Conservation (phyloP, 179 eudicot species). For the Vitellaria paradoxa region DNA sequence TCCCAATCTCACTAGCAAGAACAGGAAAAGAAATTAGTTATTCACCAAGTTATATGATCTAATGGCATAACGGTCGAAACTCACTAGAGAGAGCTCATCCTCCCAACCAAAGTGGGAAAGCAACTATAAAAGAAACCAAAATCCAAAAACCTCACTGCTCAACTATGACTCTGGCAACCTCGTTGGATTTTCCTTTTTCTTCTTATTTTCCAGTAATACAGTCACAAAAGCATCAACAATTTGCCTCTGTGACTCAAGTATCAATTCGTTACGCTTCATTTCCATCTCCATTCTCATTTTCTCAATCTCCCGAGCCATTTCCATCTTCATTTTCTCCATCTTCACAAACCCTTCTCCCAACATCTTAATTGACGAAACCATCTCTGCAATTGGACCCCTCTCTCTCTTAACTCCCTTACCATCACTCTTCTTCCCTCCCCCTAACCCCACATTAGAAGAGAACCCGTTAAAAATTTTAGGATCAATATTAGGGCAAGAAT, state of each 20-base stretch:
- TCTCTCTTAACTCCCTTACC: slow-evolving; percentile 29
- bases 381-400: slow-evolving; percentile 43
- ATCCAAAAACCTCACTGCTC: neutral
- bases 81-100: no score
- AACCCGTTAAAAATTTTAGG: slow-evolving; percentile 22
- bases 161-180: slow-evolving; percentile 13
- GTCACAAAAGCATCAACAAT: slow-evolving; percentile 70
- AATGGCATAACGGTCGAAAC: neutral
- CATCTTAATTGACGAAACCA: slow-evolving; percentile 61
- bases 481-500: slow-evolving; percentile 17
- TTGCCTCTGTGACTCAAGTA: slow-evolving; percentile 71
- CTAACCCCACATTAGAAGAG: slow-evolving; percentile 6
- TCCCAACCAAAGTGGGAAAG: no score
- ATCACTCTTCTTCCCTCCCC: slow-evolving; percentile 19
- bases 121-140: neutral
- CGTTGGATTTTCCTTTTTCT: slow-evolving; percentile 18
- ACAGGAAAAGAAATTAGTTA: neutral
- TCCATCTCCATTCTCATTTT: slow-evolving; percentile 90
- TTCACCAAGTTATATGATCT: neutral
- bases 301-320: slow-evolving; percentile 86
- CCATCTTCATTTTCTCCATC: slow-evolving; percentile 95
- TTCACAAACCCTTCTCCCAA: slow-evolving; percentile 79
- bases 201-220: slow-evolving; percentile 46
- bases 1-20: neutral
- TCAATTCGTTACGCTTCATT: slow-evolving; percentile 70